phyloP scores from a whole-genome alignment of 2,329 filamentous ascomycete genomes.

The Fusarium verticillioides region DNA sequence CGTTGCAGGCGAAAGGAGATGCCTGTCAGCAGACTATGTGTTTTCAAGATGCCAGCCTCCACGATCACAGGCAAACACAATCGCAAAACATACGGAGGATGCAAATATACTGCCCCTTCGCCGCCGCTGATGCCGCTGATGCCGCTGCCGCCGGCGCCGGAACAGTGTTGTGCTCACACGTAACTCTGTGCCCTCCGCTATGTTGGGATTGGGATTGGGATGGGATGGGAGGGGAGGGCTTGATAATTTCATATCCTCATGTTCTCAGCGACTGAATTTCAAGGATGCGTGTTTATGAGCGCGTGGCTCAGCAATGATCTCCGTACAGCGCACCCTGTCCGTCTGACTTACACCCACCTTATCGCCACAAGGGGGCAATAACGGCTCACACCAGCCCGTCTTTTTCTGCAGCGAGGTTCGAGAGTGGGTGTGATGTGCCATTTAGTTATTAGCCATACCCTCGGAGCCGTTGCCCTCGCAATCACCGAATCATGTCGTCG shows the following conservation, averaged over 20 bases:
- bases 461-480: conserved; percentile 5
- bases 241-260: conserved; percentile 33
- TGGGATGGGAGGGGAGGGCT: conserved; percentile 15
- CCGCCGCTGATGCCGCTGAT: background rate
- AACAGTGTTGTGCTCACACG: background rate
- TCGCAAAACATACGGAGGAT: background rate
- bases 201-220: conserved; percentile 21
- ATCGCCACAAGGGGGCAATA: conserved; percentile 35
- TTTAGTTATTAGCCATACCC: conserved; percentile 13
- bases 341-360: conserved; percentile 37
- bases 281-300: conserved; percentile 35
- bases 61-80: conserved; percentile 8
- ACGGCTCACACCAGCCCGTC: conserved; percentile 36
- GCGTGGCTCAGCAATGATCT: conserved; percentile 38
- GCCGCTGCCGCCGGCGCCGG: background rate
- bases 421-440: conserved; percentile 35
- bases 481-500: conserved; percentile 29
- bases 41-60: conserved; percentile 24
- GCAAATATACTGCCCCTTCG: background rate
- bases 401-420: conserved; percentile 30
- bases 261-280: conserved; percentile 3
- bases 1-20: background rate
- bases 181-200: conserved; percentile 6
- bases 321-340: conserved; percentile 28
- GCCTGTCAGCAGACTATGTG: conserved; percentile 20